Evolutionary conservation across 1,284 basidiomycete species (phyloP).

Genomic region (Paramarasmius palmivorus): DNA sequence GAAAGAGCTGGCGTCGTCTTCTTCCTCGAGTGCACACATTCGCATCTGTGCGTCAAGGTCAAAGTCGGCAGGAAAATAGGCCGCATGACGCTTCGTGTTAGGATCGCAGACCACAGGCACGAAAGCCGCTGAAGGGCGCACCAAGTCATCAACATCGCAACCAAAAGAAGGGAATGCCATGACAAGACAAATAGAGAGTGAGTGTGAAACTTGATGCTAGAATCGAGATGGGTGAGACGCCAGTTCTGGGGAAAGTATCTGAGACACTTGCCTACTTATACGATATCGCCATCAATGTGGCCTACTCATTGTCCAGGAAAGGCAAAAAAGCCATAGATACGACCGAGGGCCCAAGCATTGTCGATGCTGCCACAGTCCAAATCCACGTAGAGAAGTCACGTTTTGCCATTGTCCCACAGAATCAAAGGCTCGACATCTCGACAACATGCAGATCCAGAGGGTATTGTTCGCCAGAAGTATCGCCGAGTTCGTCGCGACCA

Average conservation of each 20-base stretch:
- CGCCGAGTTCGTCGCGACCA: too few relatives aligned
- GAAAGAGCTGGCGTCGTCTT: constrained; percentile 34
- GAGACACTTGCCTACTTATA: background rate
- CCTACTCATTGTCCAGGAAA: background rate
- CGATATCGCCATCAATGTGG: background rate
- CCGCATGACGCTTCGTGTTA: constrained; percentile 28
- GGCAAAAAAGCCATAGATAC: background rate
- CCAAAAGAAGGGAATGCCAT: background rate
- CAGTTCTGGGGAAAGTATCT: constrained; percentile 6
- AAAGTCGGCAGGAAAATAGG: constrained; percentile 28
- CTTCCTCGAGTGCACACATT: constrained; percentile 4
- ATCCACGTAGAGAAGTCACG: background rate
- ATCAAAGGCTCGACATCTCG: too few relatives aligned
- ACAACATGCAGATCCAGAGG: too few relatives aligned
- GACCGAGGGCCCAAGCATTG: background rate
- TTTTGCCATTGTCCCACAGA: too few relatives aligned
- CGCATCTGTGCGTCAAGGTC: constrained; percentile 6
- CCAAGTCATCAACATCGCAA: background rate
- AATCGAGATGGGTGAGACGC: constrained; percentile 6
- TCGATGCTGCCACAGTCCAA: background rate
- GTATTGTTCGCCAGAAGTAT: too few relatives aligned
- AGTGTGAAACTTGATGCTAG: background rate
- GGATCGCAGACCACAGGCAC: background rate
- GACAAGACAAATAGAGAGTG: background rate
- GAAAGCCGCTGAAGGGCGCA: background rate